Evolutionary conservation across 2,329 filamentous ascomycete genomes (phyloP).

Genomic region (Pyrenochaeta sp.): DNA sequence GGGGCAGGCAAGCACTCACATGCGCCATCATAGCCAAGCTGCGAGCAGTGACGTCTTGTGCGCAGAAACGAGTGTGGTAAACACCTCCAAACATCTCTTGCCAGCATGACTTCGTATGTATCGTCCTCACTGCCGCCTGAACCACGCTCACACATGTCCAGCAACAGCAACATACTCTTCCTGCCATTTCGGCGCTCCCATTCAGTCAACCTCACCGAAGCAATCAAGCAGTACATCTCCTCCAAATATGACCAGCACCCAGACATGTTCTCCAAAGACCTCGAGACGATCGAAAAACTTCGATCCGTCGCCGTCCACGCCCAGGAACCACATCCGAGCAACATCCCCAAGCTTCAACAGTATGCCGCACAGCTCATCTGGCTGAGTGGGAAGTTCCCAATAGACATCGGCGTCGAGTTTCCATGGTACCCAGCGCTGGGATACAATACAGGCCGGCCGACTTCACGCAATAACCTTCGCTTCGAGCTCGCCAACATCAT

Average conservation of each 20-base stretch:
- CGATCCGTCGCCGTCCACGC: conserved; percentile 88
- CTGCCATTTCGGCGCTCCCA: conserved; percentile 89
- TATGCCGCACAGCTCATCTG: conserved; percentile 94
- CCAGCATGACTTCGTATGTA: conserved; percentile 38
- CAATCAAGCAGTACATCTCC: conserved; percentile 94
- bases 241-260: conserved; percentile 98
- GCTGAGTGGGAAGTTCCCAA: conserved; percentile 94
- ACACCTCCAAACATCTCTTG: conserved; percentile 19
- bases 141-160: conserved; percentile 27
- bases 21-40: conserved; percentile 8
- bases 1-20: conserved; percentile 8
- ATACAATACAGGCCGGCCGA: conserved; percentile 81
- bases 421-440: conserved; percentile 94
- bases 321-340: conserved; percentile 84
- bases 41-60: conserved; percentile 38
- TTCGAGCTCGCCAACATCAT: conserved; percentile 92
- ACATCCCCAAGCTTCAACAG: conserved; percentile 83
- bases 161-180: conserved; percentile 72
- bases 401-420: conserved; percentile 95
- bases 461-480: conserved; percentile 70
- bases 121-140: not conserved
- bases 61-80: conserved; percentile 17
- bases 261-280: conserved; percentile 92
- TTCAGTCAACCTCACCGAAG: conserved; percentile 76
- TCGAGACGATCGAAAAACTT: conserved; percentile 83